Base-by-base conservation (phyloP, 164 flowering plant genomes). In the Vitis riparia region DNA sequence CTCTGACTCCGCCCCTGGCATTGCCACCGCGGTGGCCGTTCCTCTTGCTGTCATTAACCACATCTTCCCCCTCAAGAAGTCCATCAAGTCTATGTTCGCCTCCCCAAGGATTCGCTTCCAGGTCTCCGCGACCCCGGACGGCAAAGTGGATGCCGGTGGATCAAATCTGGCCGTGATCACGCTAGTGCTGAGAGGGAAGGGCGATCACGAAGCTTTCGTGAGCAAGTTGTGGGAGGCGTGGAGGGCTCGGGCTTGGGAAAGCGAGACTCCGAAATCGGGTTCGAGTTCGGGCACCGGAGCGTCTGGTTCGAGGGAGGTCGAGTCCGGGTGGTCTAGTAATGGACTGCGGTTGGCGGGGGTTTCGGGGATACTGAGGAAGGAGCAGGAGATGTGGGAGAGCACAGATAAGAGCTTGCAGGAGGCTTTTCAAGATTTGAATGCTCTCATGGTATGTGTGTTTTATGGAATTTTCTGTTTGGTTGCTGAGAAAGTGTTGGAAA, bases 301-400 rank as follows among this genome's bases (percentile, higher is more conserved):
- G 23, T 62, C 55, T 23, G 76, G 72, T 49, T 67, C 62, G 71
- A 76, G 67, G 73, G 83, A 67, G 14, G 71, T 13, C 3, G 62
- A 32, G 62, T 62, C 27, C 30, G 11, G 51, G 67, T 62, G 32
- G 66, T 15, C 65, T 29, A 19, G 79, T 62, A 29, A 55, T 77
- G 48, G 77, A 68, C 3, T 72, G 82, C 71, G 76, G 72, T 79
- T 91, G 81, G 98, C 82, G 3, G 98, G 99, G 17, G 87, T 93
- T n/a, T 78, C 95, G 9, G 99, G 98, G 67, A 89, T 96, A 14
- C 69, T 92, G 78, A 90, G 98, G 88, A 90, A 88, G 81, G 98
- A 96, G 85, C 99, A 96, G 77, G 97, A 96, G 80, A 82, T 81
- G 83, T 96, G 97, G 99, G 95, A 93, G 86, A 91, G 87, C 75